Evolutionary conservation across 352 stramenopile genomes (phyloP), one percentile per base, ranked within the genome.

Genomic region (Achlya hypogyna): DNA sequence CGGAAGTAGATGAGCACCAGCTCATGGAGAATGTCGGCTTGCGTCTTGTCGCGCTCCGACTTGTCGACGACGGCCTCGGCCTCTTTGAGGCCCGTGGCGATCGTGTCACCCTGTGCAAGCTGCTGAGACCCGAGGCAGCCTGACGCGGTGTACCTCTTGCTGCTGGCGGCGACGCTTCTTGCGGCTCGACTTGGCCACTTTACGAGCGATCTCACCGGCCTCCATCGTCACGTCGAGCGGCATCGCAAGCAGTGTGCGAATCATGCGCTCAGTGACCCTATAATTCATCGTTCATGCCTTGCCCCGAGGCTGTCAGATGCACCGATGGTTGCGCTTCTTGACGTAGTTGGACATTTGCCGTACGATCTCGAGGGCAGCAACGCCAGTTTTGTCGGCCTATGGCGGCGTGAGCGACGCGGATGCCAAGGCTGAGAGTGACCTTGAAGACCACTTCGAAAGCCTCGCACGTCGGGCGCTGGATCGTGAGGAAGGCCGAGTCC

Each of bases 1-100:
- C 94, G 90, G 76, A 98, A 98, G 78, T 98, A 98, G 35, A 97
- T 96, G 6, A 98, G 77, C 64, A 96, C 95, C 8, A 98, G 78
- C 69, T 96, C 82, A 76, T 98, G 89, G 35, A 98, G 73, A 53
- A 96, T 97, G 52, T 98, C 93, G 12, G 87, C 91, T 18, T 98
- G 95, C 49, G 88, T 96, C 70, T 95, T 94, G n/a, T 95, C 90
- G 25, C 95, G 80, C 58, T 97, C 79, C 42, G 89, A 81, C 60
- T 92, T 92, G 67, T 98, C 93, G 23, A 98, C 93, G 42, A 91
- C 88, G 45, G 93, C 93, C 62, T 98, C 93, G 25, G 93, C 90
- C 71, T 98, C 96, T 72, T 97, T 97, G 23, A 98, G 77, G 32
- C 96, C 93, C 1, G 84, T 74, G 38, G 93, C 90, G 71, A 98